phyloP scores from a whole-genome alignment of 345 rosid genomes.

The Acer campestre region DNA sequence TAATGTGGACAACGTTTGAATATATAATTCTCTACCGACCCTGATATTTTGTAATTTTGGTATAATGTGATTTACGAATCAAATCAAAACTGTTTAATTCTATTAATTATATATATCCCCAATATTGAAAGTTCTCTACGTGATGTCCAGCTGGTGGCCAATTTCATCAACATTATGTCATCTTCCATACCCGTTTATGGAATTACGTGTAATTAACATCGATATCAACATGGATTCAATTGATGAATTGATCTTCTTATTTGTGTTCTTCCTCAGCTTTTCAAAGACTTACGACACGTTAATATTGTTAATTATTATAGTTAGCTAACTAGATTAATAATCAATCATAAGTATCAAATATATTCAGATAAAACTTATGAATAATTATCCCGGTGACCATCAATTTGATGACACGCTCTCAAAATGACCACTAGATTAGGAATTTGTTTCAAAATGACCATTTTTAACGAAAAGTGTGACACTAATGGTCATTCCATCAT shows the following conservation, averaged over 20 bases:
- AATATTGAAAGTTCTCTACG: not conserved
- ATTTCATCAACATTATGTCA: slow-evolving; percentile 2
- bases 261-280: no score
- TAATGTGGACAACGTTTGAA: not conserved
- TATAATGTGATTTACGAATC: not conserved
- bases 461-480: no score
- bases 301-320: no score
- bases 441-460: no score
- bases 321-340: no score
- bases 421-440: no score
- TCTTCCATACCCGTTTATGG: not conserved
- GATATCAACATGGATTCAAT: not conserved
- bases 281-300: no score
- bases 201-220: not conserved
- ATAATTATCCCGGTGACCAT: no score
- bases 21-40: not conserved
- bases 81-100: not conserved
- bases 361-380: not conserved
- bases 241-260: no score
- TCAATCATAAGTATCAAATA: not conserved
- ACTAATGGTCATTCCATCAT: no score
- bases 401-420: no score
- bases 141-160: slow-evolving; percentile 22
- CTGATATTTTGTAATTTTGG: not conserved
- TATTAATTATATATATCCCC: not conserved